These are phyloP conservation scores for Neopestalotiopsis clavispora DNA, from an alignment of 2,329 filamentous ascomycete species.

Conservation along the genomic window DNA sequence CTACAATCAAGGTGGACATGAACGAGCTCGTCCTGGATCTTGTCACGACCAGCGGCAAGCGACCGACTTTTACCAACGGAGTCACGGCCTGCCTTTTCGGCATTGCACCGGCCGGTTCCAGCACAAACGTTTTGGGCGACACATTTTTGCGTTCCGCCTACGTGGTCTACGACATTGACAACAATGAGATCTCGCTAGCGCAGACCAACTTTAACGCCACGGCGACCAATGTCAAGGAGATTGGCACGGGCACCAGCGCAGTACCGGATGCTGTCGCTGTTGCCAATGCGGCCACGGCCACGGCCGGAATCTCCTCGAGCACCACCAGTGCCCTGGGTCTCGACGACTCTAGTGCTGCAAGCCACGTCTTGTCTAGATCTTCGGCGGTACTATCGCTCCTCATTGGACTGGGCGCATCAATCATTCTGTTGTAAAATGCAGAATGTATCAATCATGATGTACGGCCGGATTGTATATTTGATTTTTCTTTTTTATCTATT, in stretches of 20 bases:
- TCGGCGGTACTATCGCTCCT: not conserved
- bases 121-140: constrained; percentile 71
- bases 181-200: constrained; percentile 73
- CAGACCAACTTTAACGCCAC: constrained; percentile 68
- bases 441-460: not conserved
- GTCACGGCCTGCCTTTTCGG: constrained; percentile 69
- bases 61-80: constrained; percentile 58
- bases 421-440: constrained; percentile 12
- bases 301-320: constrained; percentile 40
- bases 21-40: constrained; percentile 64
- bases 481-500: not conserved
- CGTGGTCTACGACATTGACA: constrained; percentile 75
- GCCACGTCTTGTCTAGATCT: not conserved
- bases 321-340: constrained; percentile 5
- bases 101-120: constrained; percentile 60
- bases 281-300: constrained; percentile 53
- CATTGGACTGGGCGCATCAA: constrained; percentile 11
- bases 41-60: constrained; percentile 48
- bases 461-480: not conserved
- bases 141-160: constrained; percentile 78
- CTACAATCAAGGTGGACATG: constrained; percentile 60
- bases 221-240: constrained; percentile 57
- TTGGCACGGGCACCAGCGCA: constrained; percentile 49
- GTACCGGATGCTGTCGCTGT: constrained; percentile 62
- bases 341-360: constrained; percentile 14